These are phyloP conservation scores for Kodamaea neixiangensis DNA, from an alignment of 805 yeast genomes.

Conservation along the genomic window DNA sequence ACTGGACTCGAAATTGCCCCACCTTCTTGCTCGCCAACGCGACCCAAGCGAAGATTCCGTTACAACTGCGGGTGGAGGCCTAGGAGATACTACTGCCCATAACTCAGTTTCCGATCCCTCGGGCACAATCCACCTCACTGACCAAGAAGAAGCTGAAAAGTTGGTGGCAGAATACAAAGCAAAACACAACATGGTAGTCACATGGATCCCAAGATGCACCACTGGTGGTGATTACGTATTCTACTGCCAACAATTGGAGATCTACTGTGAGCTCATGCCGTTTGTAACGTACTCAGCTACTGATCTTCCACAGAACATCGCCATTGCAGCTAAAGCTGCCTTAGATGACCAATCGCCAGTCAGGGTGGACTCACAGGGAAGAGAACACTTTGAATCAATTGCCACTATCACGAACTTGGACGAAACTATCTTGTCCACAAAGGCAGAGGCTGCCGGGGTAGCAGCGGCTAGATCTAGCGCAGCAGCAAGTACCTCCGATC, in stretches of 20 bases:
- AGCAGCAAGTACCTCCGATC: background rate
- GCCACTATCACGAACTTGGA: background rate
- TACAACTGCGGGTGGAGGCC: background rate
- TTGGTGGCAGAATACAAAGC: constrained; percentile 25
- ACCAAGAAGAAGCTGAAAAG: constrained; percentile 26
- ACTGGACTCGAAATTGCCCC: constrained; percentile 23
- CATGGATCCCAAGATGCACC: constrained; percentile 66
- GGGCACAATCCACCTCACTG: constrained; percentile 15
- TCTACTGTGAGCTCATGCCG: constrained; percentile 62
- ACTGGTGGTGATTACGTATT: constrained; percentile 56
- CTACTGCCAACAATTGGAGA: constrained; percentile 60
- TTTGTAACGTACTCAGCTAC: constrained; percentile 32
- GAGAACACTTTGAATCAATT: background rate
- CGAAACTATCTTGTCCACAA: background rate
- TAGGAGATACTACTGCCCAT: background rate
- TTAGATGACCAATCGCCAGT: constrained; percentile 10
- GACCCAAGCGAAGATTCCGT: background rate
- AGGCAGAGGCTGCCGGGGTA: background rate
- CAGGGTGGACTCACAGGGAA: background rate
- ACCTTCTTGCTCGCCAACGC: constrained; percentile 22
- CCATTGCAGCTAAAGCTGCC: constrained; percentile 27
- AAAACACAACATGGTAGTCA: constrained; percentile 21
- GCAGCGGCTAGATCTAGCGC: background rate
- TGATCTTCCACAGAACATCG: constrained; percentile 23
- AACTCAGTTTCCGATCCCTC: constrained; percentile 7